Conservation (phyloP, 345 rosid species). For the Arabidopsis suecica region DNA sequence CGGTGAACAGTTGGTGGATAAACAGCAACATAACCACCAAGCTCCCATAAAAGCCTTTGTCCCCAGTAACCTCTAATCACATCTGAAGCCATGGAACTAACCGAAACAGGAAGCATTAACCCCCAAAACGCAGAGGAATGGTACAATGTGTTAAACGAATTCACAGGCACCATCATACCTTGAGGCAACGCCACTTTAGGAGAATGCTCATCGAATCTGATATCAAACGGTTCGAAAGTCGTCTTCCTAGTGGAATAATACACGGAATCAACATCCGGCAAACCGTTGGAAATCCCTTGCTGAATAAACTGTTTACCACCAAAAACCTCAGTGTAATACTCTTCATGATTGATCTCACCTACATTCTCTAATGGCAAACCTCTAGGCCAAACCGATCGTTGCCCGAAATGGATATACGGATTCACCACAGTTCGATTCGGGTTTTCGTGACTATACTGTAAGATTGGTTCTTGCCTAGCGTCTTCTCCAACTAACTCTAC, state of each 20-base stretch:
- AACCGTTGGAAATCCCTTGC: constrained; percentile 91
- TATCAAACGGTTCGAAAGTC: constrained; percentile 78
- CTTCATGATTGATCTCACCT: constrained; percentile 83
- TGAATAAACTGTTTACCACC: constrained; percentile 95
- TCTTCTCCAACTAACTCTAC: constrained; percentile 83
- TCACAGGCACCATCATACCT: constrained; percentile 88
- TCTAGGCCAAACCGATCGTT: constrained; percentile 96
- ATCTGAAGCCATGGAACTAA: constrained; percentile 97
- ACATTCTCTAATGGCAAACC: constrained; percentile 95
- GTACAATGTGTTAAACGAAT: constrained; percentile 85
- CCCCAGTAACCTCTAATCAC: constrained; percentile 96
- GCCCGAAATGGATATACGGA: constrained; percentile 97
- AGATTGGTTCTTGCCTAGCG: constrained; percentile 77
- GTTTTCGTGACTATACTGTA: constrained; percentile 92
- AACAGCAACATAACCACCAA: constrained; percentile 87
- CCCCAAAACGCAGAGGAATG: constrained; percentile 98
- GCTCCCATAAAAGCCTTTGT: constrained; percentile 95
- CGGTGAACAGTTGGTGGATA: constrained; percentile 92
- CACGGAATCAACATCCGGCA: constrained; percentile 97
- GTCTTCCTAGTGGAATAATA: constrained; percentile 88
- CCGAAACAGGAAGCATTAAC: constrained; percentile 94
- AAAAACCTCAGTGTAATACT: constrained; percentile 84
- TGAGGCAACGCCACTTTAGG: constrained; percentile 95
- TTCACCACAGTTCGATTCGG: constrained; percentile 78
- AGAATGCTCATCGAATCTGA: constrained; percentile 81